These are phyloP conservation scores for Benincasa hispida DNA, from an alignment of 306 rosid species.

Conservation along the genomic window DNA sequence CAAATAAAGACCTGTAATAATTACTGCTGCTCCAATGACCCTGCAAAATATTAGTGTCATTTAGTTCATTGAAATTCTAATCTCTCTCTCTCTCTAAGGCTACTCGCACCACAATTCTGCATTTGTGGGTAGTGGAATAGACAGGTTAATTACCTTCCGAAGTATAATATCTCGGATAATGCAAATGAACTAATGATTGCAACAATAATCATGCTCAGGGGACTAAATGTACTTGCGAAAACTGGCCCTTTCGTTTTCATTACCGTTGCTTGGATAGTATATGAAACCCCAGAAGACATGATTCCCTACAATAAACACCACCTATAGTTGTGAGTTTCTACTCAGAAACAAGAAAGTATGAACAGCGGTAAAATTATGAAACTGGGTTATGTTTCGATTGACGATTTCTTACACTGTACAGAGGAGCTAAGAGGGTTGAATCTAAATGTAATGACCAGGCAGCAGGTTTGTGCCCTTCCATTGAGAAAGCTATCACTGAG, in stretches of 20 bases:
- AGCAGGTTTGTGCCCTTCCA: slow-evolving; percentile 33
- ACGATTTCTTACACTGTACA: slow-evolving; percentile 27
- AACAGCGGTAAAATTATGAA: neutral
- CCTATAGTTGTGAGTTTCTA: neutral
- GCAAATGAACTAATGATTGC: slow-evolving; percentile 29
- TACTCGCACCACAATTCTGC: neutral
- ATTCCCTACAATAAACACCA: slow-evolving; percentile 33
- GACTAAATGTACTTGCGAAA: slow-evolving; percentile 33
- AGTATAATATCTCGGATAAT: slow-evolving; percentile 23
- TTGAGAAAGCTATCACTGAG: slow-evolving; percentile 17
- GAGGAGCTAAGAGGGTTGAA: slow-evolving; percentile 18
- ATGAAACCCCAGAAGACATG: slow-evolving; percentile 24
- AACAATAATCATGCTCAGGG: slow-evolving; percentile 35
- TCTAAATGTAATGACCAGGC: slow-evolving; percentile 37
- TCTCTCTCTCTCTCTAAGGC: neutral
- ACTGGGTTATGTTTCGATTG: neutral
- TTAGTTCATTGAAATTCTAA: neutral
- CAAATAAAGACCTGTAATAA: slow-evolving; percentile 32
- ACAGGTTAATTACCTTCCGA: slow-evolving; percentile 29
- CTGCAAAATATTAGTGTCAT: slow-evolving; percentile 9
- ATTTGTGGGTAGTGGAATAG: neutral
- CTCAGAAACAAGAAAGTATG: neutral
- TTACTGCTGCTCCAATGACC: slow-evolving; percentile 31
- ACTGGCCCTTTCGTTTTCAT: slow-evolving; percentile 45
- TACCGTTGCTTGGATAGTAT: slow-evolving; percentile 29